Evolutionary conservation across 2,329 filamentous ascomycete genomes (phyloP).

Genomic region (Venturia effusa): DNA sequence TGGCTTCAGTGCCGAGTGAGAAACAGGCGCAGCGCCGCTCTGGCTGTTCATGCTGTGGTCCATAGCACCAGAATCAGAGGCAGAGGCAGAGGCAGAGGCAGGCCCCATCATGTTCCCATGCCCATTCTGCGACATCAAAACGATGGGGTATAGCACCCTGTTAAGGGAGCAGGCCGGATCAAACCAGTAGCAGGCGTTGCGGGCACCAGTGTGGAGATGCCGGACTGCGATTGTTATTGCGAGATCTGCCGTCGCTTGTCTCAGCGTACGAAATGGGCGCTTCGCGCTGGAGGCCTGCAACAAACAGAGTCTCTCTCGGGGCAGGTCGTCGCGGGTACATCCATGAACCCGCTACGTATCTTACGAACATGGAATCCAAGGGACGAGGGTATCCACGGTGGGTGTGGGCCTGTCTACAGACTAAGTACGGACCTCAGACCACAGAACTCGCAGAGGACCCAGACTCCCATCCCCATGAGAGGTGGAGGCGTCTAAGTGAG

Average conservation of each 20-base stretch:
- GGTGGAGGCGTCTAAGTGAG: background rate
- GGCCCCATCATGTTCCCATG: slow-evolving; percentile 21
- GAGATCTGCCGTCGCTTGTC: background rate
- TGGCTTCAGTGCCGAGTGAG: slow-evolving; percentile 8
- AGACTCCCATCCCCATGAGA: too few species aligned
- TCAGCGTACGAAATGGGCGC: background rate
- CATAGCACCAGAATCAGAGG: slow-evolving; percentile 11
- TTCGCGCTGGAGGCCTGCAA: background rate
- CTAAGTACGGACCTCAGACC: too few species aligned
- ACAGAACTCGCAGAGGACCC: background rate
- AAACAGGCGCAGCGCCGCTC: background rate
- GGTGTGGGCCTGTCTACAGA: too few species aligned
- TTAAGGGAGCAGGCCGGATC: slow-evolving; percentile 18
- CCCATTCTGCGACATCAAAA: slow-evolving; percentile 14
- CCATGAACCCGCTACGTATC: background rate
- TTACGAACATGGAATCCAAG: too few species aligned
- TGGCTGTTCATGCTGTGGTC: slow-evolving; percentile 12
- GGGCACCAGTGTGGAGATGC: background rate
- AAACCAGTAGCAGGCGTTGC: slow-evolving; percentile 15
- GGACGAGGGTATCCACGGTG: too few species aligned
- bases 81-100: slow-evolving; percentile 12
- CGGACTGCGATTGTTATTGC: background rate
- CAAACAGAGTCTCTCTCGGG: background rate
- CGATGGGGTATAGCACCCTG: background rate
- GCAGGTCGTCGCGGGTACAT: background rate